phyloP scores from a whole-genome alignment of 495 filamentous ascomycete species.

The Pseudotulostoma volvatum region DNA sequence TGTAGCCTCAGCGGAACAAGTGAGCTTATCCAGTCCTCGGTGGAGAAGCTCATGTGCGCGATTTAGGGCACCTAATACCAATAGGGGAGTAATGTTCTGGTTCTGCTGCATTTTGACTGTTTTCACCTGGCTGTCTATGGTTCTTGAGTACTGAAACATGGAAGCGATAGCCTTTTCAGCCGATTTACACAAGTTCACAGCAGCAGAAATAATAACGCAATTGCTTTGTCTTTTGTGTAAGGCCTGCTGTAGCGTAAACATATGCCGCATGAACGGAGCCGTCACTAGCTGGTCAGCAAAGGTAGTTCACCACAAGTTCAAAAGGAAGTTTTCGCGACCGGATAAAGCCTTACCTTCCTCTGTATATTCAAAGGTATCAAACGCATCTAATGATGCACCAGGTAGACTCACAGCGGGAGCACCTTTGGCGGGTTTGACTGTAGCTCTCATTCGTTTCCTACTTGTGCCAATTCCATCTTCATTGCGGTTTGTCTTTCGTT shows the following conservation, averaged over 20 bases:
- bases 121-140: slow-evolving; percentile 1
- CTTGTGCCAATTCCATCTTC: no score
- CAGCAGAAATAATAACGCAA: slow-evolving; percentile 9
- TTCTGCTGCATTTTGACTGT: not conserved
- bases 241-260: slow-evolving; percentile 18
- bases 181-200: slow-evolving; percentile 15
- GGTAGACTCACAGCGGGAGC: no score
- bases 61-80: slow-evolving; percentile 11
- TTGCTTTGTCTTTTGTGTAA: slow-evolving; percentile 15
- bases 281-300: slow-evolving; percentile 3
- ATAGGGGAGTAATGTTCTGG: slow-evolving; percentile 6
- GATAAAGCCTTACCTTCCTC: slow-evolving; percentile 7
- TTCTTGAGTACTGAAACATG: slow-evolving; percentile 4
- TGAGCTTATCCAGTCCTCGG: slow-evolving; percentile 20
- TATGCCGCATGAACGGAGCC: slow-evolving; percentile 17
- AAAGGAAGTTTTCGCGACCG: no score
- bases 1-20: slow-evolving; percentile 5
- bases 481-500: slow-evolving; percentile 12
- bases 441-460: no score
- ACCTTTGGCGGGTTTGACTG: no score
- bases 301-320: no score
- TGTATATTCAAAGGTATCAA: not conserved
- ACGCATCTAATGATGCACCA: not conserved
- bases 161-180: slow-evolving; percentile 9
- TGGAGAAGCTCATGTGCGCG: slow-evolving; percentile 13